Evolutionary conservation across 2,329 filamentous ascomycete species (phyloP).

Genomic region (Monilinia fructicola): DNA sequence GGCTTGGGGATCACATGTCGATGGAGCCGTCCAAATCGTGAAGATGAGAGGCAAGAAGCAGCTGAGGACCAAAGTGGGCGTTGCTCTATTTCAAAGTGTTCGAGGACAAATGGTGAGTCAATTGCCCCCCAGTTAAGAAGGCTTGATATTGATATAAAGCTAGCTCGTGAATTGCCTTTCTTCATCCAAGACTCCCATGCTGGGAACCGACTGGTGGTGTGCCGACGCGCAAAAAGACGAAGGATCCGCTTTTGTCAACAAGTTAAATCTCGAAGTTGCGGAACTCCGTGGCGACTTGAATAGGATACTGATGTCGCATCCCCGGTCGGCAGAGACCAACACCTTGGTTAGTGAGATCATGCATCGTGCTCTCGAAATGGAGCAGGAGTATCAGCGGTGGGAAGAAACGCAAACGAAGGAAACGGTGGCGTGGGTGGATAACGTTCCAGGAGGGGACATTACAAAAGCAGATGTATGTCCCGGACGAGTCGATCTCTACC

Average conservation of each 20-base stretch:
- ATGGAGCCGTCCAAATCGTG: constrained; percentile 62
- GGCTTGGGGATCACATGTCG: constrained; percentile 64
- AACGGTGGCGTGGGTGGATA: constrained; percentile 58
- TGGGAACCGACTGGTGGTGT: constrained; percentile 62
- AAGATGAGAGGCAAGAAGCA: constrained; percentile 58
- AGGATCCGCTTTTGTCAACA: constrained; percentile 45
- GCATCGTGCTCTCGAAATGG: constrained; percentile 51
- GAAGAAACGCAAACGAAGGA: constrained; percentile 48
- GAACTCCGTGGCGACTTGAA: constrained; percentile 58
- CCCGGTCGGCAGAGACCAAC: constrained; percentile 51
- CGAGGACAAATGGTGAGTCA: constrained; percentile 57
- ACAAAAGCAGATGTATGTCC: constrained; percentile 57
- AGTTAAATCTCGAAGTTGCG: constrained; percentile 53
- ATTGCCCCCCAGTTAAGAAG: neutral
- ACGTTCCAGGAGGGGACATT: constrained; percentile 53
- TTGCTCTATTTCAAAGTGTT: constrained; percentile 58
- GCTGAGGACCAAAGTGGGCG: constrained; percentile 52
- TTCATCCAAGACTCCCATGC: constrained; percentile 51
- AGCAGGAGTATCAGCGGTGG: constrained; percentile 55
- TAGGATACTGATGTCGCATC: constrained; percentile 48
- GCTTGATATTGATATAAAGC: neutral
- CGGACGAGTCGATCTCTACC: constrained; percentile 59
- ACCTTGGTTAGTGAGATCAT: constrained; percentile 54
- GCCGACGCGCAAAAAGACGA: constrained; percentile 52
- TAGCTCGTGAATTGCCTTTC: constrained; percentile 59